Percentiles rank a stretch among this genome's conserved stretches.
Conservation (phyloP, 78 protist species). For the Cavenderia fasciculata region DNA sequence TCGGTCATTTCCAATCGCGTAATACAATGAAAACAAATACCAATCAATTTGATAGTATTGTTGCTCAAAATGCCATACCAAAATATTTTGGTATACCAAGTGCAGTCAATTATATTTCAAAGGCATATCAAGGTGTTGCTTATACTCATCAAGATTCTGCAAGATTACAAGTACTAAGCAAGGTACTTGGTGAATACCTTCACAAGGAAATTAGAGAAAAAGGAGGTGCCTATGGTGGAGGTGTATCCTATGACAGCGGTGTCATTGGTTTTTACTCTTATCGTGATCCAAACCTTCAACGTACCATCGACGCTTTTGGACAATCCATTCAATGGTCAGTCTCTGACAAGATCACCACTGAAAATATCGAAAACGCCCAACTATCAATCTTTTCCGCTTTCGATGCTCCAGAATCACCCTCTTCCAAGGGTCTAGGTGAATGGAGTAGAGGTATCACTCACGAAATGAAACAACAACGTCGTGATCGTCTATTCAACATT, state of each 20-base stretch:
- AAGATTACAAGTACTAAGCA: slow-evolving; percentile 17
- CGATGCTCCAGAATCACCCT: slow-evolving; percentile 88
- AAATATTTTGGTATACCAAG: slow-evolving; percentile 36
- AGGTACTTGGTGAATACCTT: slow-evolving; percentile 74
- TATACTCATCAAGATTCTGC: slow-evolving; percentile 51
- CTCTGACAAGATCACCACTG: slow-evolving; percentile 13
- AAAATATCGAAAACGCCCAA: slow-evolving; percentile 75
- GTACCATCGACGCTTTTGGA: slow-evolving; percentile 45
- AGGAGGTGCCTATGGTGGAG: slow-evolving; percentile 96
- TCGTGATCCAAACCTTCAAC: slow-evolving; percentile 84
- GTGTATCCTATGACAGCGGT: slow-evolving; percentile 57
- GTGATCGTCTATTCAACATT: slow-evolving; percentile 41
- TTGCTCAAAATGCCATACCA: background rate
- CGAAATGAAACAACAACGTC: slow-evolving; percentile 78
- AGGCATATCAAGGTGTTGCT: slow-evolving; percentile 18
- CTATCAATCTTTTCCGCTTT: slow-evolving; percentile 70
- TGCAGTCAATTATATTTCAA: slow-evolving; percentile 38
- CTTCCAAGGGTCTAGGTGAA: slow-evolving; percentile 64
- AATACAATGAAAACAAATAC: background rate
- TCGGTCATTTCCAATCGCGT: background rate
- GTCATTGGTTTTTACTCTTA: slow-evolving; percentile 69
- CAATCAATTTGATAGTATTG: background rate
- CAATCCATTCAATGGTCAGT: slow-evolving; percentile 49
- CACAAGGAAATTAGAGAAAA: slow-evolving; percentile 92
- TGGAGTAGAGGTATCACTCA: slow-evolving; percentile 69